phyloP scores from a whole-genome alignment of 1,139 yeast genomes.

The Pichia sp. region DNA sequence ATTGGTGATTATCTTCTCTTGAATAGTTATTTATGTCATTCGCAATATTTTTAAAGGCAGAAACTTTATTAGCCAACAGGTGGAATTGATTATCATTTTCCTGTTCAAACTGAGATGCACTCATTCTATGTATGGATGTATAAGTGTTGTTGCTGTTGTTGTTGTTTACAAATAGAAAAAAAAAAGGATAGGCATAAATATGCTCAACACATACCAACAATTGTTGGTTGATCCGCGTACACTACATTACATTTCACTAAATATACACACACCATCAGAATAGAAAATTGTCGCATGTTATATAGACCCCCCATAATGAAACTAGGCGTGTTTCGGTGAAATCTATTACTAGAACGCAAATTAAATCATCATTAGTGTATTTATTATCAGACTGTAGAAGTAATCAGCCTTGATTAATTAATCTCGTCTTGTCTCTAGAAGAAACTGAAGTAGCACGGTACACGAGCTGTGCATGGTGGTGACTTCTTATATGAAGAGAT shows the following conservation, averaged over 20 bases:
- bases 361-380: conserved; percentile 44
- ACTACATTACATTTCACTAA: background rate
- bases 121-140: too few species aligned
- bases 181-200: background rate
- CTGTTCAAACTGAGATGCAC: conserved; percentile 39
- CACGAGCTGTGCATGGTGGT: too few species aligned
- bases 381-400: background rate
- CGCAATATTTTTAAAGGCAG: conserved; percentile 55
- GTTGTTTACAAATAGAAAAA: background rate
- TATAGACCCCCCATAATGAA: conserved; percentile 32
- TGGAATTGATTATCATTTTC: conserved; percentile 57
- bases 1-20: conserved; percentile 43
- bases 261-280: conserved; percentile 14
- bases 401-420: conserved; percentile 1
- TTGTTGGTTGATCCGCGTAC: background rate
- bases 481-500: too few species aligned
- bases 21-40: conserved; percentile 60
- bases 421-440: background rate
- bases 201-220: background rate
- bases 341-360: conserved; percentile 54
- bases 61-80: conserved; percentile 52
- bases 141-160: background rate
- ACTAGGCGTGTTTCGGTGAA: conserved; percentile 43
- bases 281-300: conserved; percentile 33
- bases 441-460: too few species aligned